These are phyloP conservation scores for Astraeus odoratus DNA, from an alignment of 768 basidiomycete species.

Conservation along the genomic window DNA sequence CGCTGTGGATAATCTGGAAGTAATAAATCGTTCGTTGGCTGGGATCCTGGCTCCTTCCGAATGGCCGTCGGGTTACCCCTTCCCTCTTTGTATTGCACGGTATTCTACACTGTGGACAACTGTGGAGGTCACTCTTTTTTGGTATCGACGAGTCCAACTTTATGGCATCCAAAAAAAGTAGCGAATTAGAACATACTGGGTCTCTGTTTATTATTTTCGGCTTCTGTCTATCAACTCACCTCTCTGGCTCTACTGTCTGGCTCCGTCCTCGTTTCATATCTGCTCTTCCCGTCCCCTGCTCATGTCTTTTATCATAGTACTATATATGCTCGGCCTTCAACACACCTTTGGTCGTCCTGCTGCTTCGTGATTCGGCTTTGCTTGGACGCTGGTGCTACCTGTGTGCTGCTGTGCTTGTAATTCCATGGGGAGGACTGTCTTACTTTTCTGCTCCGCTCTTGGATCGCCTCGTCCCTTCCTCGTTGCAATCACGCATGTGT, in stretches of 20 bases:
- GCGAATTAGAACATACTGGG: background rate
- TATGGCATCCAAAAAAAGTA: background rate
- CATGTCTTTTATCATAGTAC: background rate
- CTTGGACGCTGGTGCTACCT: background rate
- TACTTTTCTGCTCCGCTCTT: background rate
- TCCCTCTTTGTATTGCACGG: background rate
- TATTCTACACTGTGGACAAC: background rate
- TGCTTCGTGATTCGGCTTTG: background rate
- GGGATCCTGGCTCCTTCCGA: background rate
- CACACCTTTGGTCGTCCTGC: background rate
- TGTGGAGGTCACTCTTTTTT: background rate
- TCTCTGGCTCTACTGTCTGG: background rate
- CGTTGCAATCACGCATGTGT: too few species aligned
- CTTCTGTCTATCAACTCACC: background rate
- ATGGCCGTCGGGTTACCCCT: background rate
- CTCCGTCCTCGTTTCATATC: background rate
- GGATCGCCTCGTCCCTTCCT: background rate
- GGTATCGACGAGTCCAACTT: background rate
- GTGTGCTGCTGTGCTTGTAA: background rate
- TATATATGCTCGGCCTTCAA: slow-evolving; percentile 2
- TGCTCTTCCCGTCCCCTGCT: background rate
- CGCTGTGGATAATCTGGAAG: background rate
- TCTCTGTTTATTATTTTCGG: background rate
- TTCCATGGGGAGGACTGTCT: too few species aligned
- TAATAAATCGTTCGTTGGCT: background rate